Base-by-base conservation (phyloP, 2,329 filamentous ascomycete species). In the Lasiodiplodia sp. region DNA sequence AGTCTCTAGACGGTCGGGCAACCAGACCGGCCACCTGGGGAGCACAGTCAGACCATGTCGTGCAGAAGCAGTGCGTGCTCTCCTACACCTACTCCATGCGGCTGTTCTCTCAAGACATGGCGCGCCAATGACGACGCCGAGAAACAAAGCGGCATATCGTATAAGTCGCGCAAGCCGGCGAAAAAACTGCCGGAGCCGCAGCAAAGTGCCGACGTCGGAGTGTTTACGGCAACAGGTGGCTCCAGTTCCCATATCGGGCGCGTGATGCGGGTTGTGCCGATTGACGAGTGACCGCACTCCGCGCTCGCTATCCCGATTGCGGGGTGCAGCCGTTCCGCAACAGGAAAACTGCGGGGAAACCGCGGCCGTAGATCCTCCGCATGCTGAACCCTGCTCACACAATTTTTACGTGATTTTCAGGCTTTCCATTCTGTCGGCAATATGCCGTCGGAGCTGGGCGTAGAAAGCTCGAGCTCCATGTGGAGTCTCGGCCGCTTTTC, bases 281-380 rank as follows among this genome's bases (percentile, higher is more conserved):
- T 55, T 14, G 12, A 56, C 12, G 28, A 56, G 31, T 56, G 28
- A 37, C 28, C 28, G 53, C 53, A 34, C 53, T 56, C 53, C 53
- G 53, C 53, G 31, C 18, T 37, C 12, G 37, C 53, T 37, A 21
- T 16, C 53, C 16, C 11, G 53, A 55, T 55, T 34, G n/a, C 28
- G 52, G 25, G 52, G 52, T 34, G 31, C 31, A 34, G 31, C 31
- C 31, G 31, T 34, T 34, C 31, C 31, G 8, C 31, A 34, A 2
- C 31, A 34, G 53, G 53, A 37, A 18, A 38, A 34, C 37, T 56
- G 53, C 53, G 53, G 53, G 53, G 53, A 37, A 56, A 37, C n/a
- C 53, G 28, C 53, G 31, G 53, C 53, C 28, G 28, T 18, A 3
- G 31, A 56, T 56, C 53, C 53, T 56, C 53, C 53, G 31, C 28